Evolutionary conservation across 179 eudicot genomes (phyloP).

Genomic region (Carnegiea gigantea): DNA sequence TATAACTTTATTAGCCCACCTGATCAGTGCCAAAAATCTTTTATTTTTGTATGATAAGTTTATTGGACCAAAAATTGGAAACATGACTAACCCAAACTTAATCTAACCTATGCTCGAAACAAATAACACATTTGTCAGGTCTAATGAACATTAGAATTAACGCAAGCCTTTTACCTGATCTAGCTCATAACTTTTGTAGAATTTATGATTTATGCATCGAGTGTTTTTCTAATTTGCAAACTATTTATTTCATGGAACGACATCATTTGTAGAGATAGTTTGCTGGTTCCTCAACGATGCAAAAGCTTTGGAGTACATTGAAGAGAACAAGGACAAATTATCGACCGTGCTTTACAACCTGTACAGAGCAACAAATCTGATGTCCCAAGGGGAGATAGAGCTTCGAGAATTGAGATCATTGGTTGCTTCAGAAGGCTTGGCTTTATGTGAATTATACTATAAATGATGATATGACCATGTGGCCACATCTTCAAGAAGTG

Average conservation of each 20-base stretch:
- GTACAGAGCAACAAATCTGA: conserved; percentile 43
- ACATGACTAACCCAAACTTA: no score
- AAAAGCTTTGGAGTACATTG: conserved; percentile 23
- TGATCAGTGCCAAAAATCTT: no score
- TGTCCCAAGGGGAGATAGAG: conserved; percentile 37
- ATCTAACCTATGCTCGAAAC: no score
- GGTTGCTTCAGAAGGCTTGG: conserved; percentile 30
- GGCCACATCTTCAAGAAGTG: conserved; percentile 29
- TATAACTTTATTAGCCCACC: no score
- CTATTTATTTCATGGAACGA: neutral
- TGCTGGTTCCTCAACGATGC: conserved; percentile 43
- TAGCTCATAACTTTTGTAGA: no score
- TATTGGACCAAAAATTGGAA: no score
- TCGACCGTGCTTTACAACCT: conserved; percentile 28
- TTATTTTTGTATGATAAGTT: no score
- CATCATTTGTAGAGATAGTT: conserved; percentile 30
- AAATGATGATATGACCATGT: conserved; percentile 21
- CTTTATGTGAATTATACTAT: neutral
- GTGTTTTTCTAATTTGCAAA: neutral
- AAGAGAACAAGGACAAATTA: conserved; percentile 28
- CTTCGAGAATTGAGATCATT: conserved; percentile 36
- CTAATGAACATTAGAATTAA: no score
- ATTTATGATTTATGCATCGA: no score
- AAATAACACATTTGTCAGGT: no score
- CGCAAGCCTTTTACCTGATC: no score